These are phyloP conservation scores for Podaxis pistillaris DNA, from an alignment of 768 basidiomycete species.

Conservation along the genomic window DNA sequence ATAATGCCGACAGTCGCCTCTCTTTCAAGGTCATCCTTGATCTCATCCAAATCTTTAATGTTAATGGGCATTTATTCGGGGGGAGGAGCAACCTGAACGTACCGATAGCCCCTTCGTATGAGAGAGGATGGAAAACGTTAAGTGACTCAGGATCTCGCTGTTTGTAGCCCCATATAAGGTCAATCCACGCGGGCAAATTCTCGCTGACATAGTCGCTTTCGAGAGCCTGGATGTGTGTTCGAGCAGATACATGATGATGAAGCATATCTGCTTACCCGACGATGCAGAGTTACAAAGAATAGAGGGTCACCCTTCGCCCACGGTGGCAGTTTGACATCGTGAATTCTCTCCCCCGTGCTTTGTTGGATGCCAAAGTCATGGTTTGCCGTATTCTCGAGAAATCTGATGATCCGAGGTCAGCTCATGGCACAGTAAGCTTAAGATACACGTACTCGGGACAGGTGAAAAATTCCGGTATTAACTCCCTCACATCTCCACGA, in stretches of 20 bases:
- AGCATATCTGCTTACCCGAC: constrained; percentile 47
- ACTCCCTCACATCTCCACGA: constrained; percentile 89
- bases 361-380: constrained; percentile 79
- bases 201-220: constrained; percentile 88
- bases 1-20: constrained; percentile 95
- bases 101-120: constrained; percentile 91
- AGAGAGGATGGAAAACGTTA: constrained; percentile 91
- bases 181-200: constrained; percentile 86
- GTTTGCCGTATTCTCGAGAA: constrained; percentile 76
- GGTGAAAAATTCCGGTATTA: constrained; percentile 88
- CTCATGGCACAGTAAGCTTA: not conserved
- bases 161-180: constrained; percentile 88
- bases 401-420: constrained; percentile 44
- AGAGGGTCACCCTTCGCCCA: constrained; percentile 88
- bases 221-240: constrained; percentile 57
- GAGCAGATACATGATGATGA: not conserved
- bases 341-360: constrained; percentile 73
- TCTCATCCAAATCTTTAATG: constrained; percentile 72
- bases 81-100: constrained; percentile 12
- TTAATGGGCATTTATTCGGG: not conserved
- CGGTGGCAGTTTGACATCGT: constrained; percentile 84
- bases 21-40: constrained; percentile 82
- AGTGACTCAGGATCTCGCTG: constrained; percentile 74
- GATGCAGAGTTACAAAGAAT: constrained; percentile 76
- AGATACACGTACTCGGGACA: constrained; percentile 65